These are phyloP conservation scores for Aspergillus clavatus DNA, from an alignment of 2,329 filamentous ascomycete species.

Conservation along the genomic window DNA sequence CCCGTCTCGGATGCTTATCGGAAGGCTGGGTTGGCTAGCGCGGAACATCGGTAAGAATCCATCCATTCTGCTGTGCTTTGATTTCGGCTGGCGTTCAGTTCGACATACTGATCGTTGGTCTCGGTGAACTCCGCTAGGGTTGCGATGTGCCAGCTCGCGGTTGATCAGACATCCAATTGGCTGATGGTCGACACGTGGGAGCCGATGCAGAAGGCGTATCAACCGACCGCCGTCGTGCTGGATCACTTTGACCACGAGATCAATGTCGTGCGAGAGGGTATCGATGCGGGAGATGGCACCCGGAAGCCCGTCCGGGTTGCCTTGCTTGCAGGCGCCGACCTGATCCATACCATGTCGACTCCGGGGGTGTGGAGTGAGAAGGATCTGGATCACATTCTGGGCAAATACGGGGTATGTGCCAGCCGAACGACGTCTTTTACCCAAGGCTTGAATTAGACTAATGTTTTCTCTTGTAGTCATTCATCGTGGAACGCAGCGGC, in stretches of 20 bases:
- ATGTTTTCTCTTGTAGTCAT: slow-evolving; percentile 47
- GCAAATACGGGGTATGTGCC: slow-evolving; percentile 61
- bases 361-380: slow-evolving; percentile 72
- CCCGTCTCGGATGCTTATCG: slow-evolving; percentile 74
- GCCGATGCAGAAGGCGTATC: slow-evolving; percentile 76
- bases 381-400: slow-evolving; percentile 83
- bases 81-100: background rate
- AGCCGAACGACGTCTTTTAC: background rate
- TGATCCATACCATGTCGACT: slow-evolving; percentile 68
- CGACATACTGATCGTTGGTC: background rate
- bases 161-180: slow-evolving; percentile 67
- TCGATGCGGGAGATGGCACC: slow-evolving; percentile 61
- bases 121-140: slow-evolving; percentile 44
- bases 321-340: slow-evolving; percentile 72
- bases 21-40: slow-evolving; percentile 71
- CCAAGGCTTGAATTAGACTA: slow-evolving; percentile 2
- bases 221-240: slow-evolving; percentile 81
- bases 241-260: slow-evolving; percentile 91
- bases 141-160: slow-evolving; percentile 81
- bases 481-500: slow-evolving; percentile 81
- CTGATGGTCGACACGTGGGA: slow-evolving; percentile 88
- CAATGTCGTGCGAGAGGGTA: slow-evolving; percentile 70
- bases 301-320: slow-evolving; percentile 69
- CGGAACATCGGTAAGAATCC: slow-evolving; percentile 62
- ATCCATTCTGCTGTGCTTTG: too few species aligned